Conservation (phyloP, 106 monocot genomes). For the Posidonia australis region DNA sequence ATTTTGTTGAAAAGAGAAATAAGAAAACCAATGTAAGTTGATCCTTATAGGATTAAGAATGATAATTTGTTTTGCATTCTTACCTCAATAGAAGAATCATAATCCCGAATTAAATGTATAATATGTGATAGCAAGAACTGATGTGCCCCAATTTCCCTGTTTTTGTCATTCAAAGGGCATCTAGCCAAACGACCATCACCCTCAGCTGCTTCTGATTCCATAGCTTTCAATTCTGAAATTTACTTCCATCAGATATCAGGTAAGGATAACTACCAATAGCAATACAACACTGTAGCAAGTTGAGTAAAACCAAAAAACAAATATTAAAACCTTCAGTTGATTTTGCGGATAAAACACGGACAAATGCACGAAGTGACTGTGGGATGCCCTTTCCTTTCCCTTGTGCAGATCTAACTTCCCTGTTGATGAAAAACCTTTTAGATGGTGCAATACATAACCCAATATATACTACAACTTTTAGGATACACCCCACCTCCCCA, state of each 20-base stretch:
- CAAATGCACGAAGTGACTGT: slow-evolving; percentile 65
- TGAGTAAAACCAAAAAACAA: not conserved
- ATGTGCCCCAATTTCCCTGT: slow-evolving; percentile 56
- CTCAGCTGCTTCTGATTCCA: slow-evolving; percentile 53
- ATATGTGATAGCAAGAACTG: slow-evolving; percentile 40
- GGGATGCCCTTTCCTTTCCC: slow-evolving; percentile 74
- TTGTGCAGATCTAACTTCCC: slow-evolving; percentile 48
- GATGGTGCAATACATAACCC: not conserved
- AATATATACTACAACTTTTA: too few species aligned
- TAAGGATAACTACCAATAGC: not conserved
- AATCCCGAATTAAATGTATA: slow-evolving; percentile 22
- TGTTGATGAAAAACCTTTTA: slow-evolving; percentile 1
- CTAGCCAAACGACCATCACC: slow-evolving; percentile 76
- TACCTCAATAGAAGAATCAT: slow-evolving; percentile 54
- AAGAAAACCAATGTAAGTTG: not conserved
- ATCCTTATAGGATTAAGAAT: not conserved
- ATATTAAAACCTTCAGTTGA: slow-evolving; percentile 54
- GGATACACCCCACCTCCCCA: too few species aligned
- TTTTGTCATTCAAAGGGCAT: slow-evolving; percentile 34
- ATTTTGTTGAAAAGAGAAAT: not conserved
- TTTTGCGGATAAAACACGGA: slow-evolving; percentile 50
- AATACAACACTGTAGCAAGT: not conserved
- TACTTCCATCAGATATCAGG: not conserved
- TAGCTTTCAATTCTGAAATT: slow-evolving; percentile 45
- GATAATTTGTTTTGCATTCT: not conserved